Percentiles rank a stretch among this genome's conserved stretches.
Conservation (phyloP, 371 early-diverging fungal species). For the Mortierella sp. region DNA sequence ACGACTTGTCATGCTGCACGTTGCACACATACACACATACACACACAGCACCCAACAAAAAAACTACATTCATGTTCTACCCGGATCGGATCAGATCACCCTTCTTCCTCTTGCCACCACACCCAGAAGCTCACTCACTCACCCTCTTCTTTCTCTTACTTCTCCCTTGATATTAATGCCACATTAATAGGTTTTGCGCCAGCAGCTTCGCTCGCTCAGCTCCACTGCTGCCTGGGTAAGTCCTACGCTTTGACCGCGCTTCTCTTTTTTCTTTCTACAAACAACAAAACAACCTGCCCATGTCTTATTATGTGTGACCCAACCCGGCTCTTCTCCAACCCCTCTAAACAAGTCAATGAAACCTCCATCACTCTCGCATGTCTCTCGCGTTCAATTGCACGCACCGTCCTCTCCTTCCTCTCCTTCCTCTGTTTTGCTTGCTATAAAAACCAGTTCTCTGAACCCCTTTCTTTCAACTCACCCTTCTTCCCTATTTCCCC, state of each 20-base stretch:
- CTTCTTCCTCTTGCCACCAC: not conserved
- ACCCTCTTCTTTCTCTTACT: not conserved
- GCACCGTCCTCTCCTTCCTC: not conserved
- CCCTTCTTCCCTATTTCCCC: not conserved
- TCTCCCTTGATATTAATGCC: not conserved
- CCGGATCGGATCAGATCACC: conserved; percentile 17
- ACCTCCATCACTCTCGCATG: not conserved
- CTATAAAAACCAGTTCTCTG: not conserved
- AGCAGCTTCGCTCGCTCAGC: conserved; percentile 58
- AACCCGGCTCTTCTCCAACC: not conserved
- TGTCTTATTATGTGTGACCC: conserved; percentile 5
- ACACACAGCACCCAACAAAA: not conserved
- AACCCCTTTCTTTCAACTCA: not conserved
- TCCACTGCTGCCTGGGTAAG: conserved; percentile 56
- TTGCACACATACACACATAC: not conserved
- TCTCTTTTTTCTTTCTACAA: not conserved
- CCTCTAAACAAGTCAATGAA: not conserved
- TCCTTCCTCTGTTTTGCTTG: not conserved
- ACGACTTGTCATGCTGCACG: not conserved
- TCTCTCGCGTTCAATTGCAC: not conserved
- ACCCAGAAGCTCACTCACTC: not conserved
- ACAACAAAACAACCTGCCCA: not conserved
- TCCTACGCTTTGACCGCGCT: conserved; percentile 7
- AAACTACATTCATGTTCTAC: not conserved
- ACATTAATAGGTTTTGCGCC: conserved; percentile 49